Base-by-base conservation (phyloP, 73 alveolate species). In the Paramecium sonneborni region DNA sequence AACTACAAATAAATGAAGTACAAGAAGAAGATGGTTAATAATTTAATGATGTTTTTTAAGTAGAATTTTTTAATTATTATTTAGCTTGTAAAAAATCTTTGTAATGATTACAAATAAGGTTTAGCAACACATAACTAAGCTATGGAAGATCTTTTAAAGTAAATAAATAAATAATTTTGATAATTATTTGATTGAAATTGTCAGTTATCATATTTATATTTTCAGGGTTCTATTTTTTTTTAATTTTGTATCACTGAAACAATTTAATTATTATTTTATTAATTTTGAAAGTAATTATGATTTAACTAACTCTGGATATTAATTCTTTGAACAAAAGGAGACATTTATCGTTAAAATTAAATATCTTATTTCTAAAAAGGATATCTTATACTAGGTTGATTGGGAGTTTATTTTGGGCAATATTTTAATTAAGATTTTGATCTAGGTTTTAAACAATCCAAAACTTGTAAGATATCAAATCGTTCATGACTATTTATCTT, bases 11-110 rank as follows among this genome's bases (percentile, higher is more conserved):
- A 7, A 79, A 79, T 79, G 76, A 39, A 44, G 72, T 41, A 5
- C 44, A 79, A 44, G 90, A 79, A 8, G 69, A 79, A 23, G 90
- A 79, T 30, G 55, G 44, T 20, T 24, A 23, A 39, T 38, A 43
- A 46, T 79, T 79, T 43, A 46, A 44, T 79, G 72, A 39, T 43
- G 90, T 46, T 12, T 79, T 79, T 79, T 24, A 79, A 12, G 90
- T 79, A 79, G 3, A 10, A 79, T 20, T 43, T 24, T 3, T 20
- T 15, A 52, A 79, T 12, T 24, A 30, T 30, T 79, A 23, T 41
- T 38, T 79, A 79, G 90, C 44, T 79, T 32, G 90, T 79, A 20
- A 79, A 79, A 46, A 26, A 79, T 41, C 12, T 79, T 8, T 79
- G 90, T 79, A 44, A 39, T 79, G 55, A 38, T 26, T 79, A 79